Base-by-base conservation (phyloP, 257 asterid species). In the Lycium barbarum region DNA sequence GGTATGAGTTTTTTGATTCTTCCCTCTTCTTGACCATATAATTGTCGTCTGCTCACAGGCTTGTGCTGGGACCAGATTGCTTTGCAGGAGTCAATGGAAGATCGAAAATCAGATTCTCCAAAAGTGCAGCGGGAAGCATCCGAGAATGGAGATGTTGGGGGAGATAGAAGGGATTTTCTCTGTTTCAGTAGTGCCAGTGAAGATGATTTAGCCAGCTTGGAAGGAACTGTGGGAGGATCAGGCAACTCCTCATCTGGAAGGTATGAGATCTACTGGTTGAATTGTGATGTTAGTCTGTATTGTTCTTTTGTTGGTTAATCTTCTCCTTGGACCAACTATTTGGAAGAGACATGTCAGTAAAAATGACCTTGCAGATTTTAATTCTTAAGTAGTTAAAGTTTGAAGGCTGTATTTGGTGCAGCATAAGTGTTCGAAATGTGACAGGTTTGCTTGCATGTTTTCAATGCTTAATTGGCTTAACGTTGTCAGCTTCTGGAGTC, bases 61-160 rank as follows among this genome's bases (percentile, higher is more conserved):
- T 85, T 54, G 68, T 53, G n/a, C 61, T 87, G 59, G 45, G 43
- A 80, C 83, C 71, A 88, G 88, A 87, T 91, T 73, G 81, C 83
- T 79, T 70, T 88, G 80, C 92, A 90, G 88, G 90, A 87, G 76
- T 83, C 72, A 83, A 68, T 87, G 76, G 84, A 87, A 61, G 86
- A 79, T 73, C 71, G 59, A n/a, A n/a, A n/a, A n/a, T n/a, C 49
- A 22, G 82, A 72, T 83, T 89, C 87, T 36, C 51, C 81, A 80
- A 87, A 82, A 86, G 86, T 53, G 81, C 81, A 47, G 72, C 83
- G 22, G 18, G 78, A 80, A 76, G 79, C 88, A 85, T 51, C 85
- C 11, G 83, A 83, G 54, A 33, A 12, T 57, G 86, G 85, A 83
- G 89, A 84, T 86, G 85, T 45, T 79, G 85, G 40, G 55, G 89